A percentile compares a stretch with the other conserved stretches of the same genome.
phyloP scores from a whole-genome alignment of 1,139 yeast genomes.

The Taphrina confusa region DNA sequence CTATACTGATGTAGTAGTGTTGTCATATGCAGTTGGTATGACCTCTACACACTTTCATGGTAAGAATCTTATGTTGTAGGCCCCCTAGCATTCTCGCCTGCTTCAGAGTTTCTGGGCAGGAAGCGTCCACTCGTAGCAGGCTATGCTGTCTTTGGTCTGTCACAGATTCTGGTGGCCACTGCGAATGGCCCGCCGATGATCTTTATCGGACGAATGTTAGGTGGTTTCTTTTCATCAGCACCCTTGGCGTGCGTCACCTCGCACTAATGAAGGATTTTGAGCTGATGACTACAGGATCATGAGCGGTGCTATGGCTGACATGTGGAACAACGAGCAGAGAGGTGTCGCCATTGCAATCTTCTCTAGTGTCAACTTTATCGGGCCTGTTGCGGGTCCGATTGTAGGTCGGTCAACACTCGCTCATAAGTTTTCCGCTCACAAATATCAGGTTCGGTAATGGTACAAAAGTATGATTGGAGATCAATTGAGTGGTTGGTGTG shows the following conservation, averaged over 20 bases:
- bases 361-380: constrained; percentile 56
- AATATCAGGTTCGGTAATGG: constrained; percentile 55
- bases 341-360: constrained; percentile 52
- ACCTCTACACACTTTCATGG: too few species aligned
- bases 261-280: constrained; percentile 53
- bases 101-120: constrained; percentile 77
- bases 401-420: neutral
- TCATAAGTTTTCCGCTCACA: too few species aligned
- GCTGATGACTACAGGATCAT: constrained; percentile 47
- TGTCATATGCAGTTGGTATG: constrained; percentile 7
- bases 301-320: constrained; percentile 80
- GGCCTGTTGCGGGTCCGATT: constrained; percentile 79
- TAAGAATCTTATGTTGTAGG: constrained; percentile 49
- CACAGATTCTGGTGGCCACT: constrained; percentile 70
- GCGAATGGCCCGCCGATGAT: constrained; percentile 72
- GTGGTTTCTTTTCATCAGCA: constrained; percentile 75
- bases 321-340: constrained; percentile 70
- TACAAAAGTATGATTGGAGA: constrained; percentile 50
- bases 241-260: constrained; percentile 63
- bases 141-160: constrained; percentile 44
- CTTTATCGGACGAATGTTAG: constrained; percentile 69
- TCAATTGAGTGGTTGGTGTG: constrained; percentile 60
- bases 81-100: constrained; percentile 74
- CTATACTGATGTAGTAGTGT: neutral
- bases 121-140: constrained; percentile 44